phyloP scores from a whole-genome alignment of 257 asterid genomes.

The Nicotiana attenuata region DNA sequence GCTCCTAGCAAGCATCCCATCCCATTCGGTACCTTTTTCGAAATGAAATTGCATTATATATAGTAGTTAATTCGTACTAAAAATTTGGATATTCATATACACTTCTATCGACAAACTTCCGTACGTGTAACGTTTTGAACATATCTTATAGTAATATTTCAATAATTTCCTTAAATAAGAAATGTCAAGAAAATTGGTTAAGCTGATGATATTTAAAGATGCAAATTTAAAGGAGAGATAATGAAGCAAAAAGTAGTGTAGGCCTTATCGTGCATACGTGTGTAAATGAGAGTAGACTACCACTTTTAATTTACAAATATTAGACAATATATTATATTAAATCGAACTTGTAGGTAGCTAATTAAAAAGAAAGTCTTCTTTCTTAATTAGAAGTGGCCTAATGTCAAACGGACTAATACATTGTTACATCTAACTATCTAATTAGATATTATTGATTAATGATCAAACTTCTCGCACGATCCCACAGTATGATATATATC shows the following conservation, averaged over 20 bases:
- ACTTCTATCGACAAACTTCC: not conserved
- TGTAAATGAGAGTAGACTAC: not conserved
- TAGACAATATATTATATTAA: not conserved
- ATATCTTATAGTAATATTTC: too few relatives aligned
- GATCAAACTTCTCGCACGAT: not conserved
- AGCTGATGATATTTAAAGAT: too few relatives aligned
- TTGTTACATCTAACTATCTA: not conserved
- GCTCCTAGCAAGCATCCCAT: conserved; percentile 51
- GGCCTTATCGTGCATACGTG: not conserved
- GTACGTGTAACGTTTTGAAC: not conserved
- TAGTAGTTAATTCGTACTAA: not conserved
- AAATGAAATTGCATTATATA: not conserved
- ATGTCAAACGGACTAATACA: not conserved
- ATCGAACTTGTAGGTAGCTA: not conserved
- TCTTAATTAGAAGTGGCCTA: not conserved
- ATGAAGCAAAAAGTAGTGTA: not conserved
- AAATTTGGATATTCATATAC: not conserved
- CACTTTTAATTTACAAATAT: not conserved
- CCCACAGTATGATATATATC: not conserved
- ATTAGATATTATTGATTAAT: not conserved
- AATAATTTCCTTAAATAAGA: too few relatives aligned
- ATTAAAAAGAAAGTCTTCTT: not conserved
- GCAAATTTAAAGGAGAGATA: too few relatives aligned
- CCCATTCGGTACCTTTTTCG: conserved; percentile 53
- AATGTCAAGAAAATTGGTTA: too few relatives aligned